Conservation (phyloP, 169 alveolate species). For the Cyclospora cayetanensis region DNA sequence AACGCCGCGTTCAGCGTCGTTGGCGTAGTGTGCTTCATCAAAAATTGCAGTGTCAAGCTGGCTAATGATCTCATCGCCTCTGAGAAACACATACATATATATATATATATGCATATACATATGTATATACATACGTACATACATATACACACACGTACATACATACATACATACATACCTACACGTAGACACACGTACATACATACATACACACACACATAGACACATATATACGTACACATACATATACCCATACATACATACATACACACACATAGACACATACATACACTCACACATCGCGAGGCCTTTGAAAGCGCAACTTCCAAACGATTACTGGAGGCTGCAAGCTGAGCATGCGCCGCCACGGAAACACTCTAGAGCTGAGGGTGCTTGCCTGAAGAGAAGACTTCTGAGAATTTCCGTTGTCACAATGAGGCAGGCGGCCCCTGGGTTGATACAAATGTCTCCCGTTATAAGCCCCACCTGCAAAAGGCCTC, state of each 20-base stretch:
- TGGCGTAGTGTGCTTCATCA: conserved; percentile 99
- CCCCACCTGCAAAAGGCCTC: too few species aligned
- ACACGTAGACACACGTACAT: too few species aligned
- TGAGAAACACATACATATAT: not conserved
- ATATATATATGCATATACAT: not conserved
- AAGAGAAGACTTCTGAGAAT: conserved; percentile 80
- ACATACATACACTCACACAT: too few species aligned
- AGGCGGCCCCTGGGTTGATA: conserved; percentile 93
- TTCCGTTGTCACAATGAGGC: conserved; percentile 99
- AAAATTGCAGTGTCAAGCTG: conserved; percentile 94
- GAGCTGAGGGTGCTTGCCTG: conserved; percentile 14
- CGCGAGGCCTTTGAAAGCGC: too few species aligned
- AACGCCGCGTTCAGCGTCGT: conserved; percentile 97
- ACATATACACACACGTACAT: not conserved
- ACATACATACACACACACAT: too few species aligned
- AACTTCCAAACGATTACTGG: not conserved
- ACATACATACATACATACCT: too few species aligned
- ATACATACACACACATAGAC: not conserved
- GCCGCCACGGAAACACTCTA: not conserved
- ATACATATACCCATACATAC: not conserved
- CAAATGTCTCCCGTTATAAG: conserved; percentile 99
- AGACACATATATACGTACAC: not conserved
- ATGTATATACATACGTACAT: not conserved
- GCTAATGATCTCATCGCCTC: conserved; percentile 75
- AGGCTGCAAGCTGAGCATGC: not conserved